Base-by-base conservation (phyloP, 257 asterid species). In the Primulina tabacum region DNA sequence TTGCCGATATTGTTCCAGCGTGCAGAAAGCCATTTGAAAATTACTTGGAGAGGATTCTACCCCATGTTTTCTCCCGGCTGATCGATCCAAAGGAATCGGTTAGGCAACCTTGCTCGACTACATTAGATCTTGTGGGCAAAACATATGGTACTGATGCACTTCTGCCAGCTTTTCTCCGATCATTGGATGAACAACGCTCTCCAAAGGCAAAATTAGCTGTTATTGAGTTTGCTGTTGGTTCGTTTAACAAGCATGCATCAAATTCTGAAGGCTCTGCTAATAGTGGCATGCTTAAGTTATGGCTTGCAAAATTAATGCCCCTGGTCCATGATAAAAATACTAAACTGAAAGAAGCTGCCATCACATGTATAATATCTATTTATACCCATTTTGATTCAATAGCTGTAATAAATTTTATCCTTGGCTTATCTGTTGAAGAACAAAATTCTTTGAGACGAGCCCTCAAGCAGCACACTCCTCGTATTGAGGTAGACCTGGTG, bases 141-240 rank as follows among this genome's bases (percentile, higher is more conserved):
- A 91, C 99, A 40, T 94, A 94, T 68, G 96, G 95, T 68, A 77
- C 90, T 16, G 99, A 94, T 75, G 88, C 97, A 62, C 98, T 91
- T 81, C 72, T 94, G 71, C 97, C 99, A 52, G 97, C 99, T 70
- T 79, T 94, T 83, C 90, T 94, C 71, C 93, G 99, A 55, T 94
- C 99, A 2, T 76, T 94, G 77, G 99, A 94, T 59, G 99, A 94
- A 82, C 99, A 94, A 70, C 99, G 99, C 32, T 91, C 99, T 65
- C 99, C 99, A 57, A 94, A 94, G 84, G 99, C 99, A 40, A 94
- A 94, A 78, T 80, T 94, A 82, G 99, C 99, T 35, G 98, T 91
- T 35, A 94, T 94, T 65, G 98, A 94, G 80, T 94, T 94, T 70
- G 89, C 98, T 61, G 88, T 91, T 72, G 90, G 90, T 75, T 94